Percentiles rank a stretch among this genome's conserved stretches.
These are phyloP conservation scores for Grigorovia yakushimaensis DNA, from an alignment of 805 yeast genomes.

Conservation along the genomic window DNA sequence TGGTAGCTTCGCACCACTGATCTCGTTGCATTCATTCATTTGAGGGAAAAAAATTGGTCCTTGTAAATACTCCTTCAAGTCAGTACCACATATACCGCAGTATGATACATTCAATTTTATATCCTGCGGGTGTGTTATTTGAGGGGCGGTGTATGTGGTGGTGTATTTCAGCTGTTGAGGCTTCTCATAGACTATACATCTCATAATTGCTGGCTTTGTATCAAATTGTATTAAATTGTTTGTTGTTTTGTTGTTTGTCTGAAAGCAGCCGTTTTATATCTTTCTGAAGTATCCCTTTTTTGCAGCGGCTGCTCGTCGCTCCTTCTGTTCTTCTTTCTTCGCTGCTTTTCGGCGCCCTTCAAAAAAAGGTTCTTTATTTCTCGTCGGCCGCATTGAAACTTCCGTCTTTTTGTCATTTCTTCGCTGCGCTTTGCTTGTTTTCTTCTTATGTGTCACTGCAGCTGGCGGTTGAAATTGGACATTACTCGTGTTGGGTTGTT, in stretches of 20 bases:
- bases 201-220: background rate
- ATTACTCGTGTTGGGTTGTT: no score
- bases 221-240: background rate
- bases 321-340: no score
- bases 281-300: no score
- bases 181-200: background rate
- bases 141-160: slow-evolving; percentile 28
- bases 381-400: no score
- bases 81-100: slow-evolving; percentile 60
- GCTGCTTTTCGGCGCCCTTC: no score
- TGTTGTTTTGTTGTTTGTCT: background rate
- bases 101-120: slow-evolving; percentile 36
- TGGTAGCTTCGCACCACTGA: slow-evolving; percentile 34
- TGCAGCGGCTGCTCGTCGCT: no score
- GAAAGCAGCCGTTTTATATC: no score
- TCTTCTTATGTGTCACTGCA: no score
- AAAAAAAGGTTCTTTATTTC: no score
- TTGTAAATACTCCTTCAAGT: slow-evolving; percentile 45
- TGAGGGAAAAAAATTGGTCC: slow-evolving; percentile 51
- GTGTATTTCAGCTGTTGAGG: slow-evolving; percentile 19
- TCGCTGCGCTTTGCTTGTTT: no score
- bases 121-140: slow-evolving; percentile 30
- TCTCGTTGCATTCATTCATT: slow-evolving; percentile 29
- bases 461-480: no score
- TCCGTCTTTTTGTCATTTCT: no score